Evolutionary conservation across 352 stramenopile genomes (phyloP), one percentile per base, ranked within the genome.

Genomic region (Thalassiosira livingstoniorum): DNA sequence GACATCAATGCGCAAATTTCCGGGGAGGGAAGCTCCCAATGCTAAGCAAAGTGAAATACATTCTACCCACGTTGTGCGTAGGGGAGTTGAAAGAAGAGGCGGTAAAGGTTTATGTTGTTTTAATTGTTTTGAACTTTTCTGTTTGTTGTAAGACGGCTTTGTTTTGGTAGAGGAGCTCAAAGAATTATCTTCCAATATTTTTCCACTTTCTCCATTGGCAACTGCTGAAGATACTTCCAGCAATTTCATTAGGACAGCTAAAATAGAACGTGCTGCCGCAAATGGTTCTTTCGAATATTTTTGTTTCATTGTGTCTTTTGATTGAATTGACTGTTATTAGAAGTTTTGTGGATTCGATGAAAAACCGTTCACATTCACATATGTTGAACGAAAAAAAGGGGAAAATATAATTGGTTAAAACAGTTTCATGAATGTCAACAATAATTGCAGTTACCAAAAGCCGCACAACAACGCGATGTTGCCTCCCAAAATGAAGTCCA

Each of bases 161-260:
- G 74, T 53, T 82, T 80, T 82, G 43, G 45, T 63, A 23, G 64
- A 42, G 27, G 75, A 67, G 27, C 77, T 18, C 60, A 80, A 72
- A 66, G 29, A 60, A 63, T 57, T 66, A 39, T 51, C 67, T 45
- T 42, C 67, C 21, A 7, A 11, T 10, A 25, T 27, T 7, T 58
- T 58, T 15, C 47, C n/a, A 15, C 4, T 27, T 34, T 62, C 64
- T n/a, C 5, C 42, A 51, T 32, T 70, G 27, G 79, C 75, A 25
- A 94, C 58, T 25, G 76, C 82, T 29, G 75, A 90, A 32, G 87
- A 92, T 58, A 90, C 79, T 37, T 90, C 87, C 3, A 95, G 79
- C 27, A 95, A 74, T 83, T 95, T 95, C 79, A 94, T 90, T 39
- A 95, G 70, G 0, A 94, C 85, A 18, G 91, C 88, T n/a, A 94